Evolutionary conservation across 345 rosid species (phyloP).

Genomic region (Salix purpurea): DNA sequence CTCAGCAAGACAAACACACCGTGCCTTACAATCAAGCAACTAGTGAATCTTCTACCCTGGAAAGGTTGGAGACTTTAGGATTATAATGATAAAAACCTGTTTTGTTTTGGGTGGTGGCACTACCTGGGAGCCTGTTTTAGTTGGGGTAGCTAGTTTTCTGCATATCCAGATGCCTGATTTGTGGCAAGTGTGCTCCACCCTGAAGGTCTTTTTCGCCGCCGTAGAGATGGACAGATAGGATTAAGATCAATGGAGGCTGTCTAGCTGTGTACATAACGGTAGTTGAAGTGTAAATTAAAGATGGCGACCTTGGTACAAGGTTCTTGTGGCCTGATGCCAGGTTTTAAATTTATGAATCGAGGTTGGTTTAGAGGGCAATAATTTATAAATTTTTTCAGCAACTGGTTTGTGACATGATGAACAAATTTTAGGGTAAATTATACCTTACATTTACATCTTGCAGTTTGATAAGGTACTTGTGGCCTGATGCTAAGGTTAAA

Average conservation of each 20-base stretch:
- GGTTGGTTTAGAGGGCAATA: conserved; percentile 4
- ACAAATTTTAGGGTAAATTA: neutral
- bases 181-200: neutral
- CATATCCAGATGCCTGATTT: neutral
- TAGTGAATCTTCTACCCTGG: neutral
- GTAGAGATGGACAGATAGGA: neutral
- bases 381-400: neutral
- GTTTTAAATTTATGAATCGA: conserved; percentile 6
- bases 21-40: conserved; percentile 9
- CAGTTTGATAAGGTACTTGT: too few species aligned
- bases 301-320: conserved; percentile 11
- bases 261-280: conserved; percentile 17
- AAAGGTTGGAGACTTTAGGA: conserved; percentile 1
- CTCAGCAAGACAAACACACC: conserved; percentile 26
- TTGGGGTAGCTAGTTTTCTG: neutral
- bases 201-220: neutral
- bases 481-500: too few species aligned
- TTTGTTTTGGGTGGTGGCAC: neutral
- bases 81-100: neutral
- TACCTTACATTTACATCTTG: too few species aligned
- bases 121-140: neutral
- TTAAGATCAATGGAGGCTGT: neutral
- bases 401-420: conserved; percentile 4
- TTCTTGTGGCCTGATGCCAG: conserved; percentile 7
- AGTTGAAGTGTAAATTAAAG: conserved; percentile 25